Percentiles rank a stretch among this genome's conserved stretches.
Evolutionary conservation across 2,329 filamentous ascomycete species (phyloP).

Genomic region (Clarireedia sp.): DNA sequence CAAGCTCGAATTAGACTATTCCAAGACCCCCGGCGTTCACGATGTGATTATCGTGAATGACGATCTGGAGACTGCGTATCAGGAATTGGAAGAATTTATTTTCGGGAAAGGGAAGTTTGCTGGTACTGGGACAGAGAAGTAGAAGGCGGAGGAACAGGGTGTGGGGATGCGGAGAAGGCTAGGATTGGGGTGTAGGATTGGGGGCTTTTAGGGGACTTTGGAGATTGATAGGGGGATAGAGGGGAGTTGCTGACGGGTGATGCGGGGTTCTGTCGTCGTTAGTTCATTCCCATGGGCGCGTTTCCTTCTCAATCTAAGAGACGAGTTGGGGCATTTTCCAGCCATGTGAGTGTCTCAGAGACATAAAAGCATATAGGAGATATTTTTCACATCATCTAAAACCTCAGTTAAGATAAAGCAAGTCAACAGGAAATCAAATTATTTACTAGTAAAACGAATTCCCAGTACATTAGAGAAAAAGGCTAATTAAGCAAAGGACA

Average conservation of each 20-base stretch:
- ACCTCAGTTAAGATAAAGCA: background rate
- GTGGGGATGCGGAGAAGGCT: background rate
- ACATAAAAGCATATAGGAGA: background rate
- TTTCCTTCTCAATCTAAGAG: no score
- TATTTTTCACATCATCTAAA: background rate
- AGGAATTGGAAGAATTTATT: slow-evolving; percentile 44
- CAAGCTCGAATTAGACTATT: slow-evolving; percentile 64
- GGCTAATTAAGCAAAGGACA: slow-evolving; percentile 32
- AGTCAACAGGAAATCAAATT: slow-evolving; percentile 4
- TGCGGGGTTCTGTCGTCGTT: no score
- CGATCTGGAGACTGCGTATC: slow-evolving; percentile 49
- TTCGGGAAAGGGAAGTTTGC: slow-evolving; percentile 25
- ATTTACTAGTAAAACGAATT: slow-evolving; percentile 27
- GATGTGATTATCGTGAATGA: slow-evolving; percentile 61
- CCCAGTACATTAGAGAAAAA: slow-evolving; percentile 26
- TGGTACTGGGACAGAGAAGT: background rate
- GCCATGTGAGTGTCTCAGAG: no score
- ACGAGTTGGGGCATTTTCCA: no score
- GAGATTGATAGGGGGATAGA: no score
- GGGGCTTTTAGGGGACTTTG: no score
- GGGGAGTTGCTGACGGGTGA: no score
- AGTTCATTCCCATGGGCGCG: no score
- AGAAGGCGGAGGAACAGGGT: no score
- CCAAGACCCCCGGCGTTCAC: slow-evolving; percentile 57
- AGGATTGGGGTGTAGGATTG: background rate